Evolutionary conservation across 2,329 filamentous ascomycete species (phyloP).

Genomic region (Colletotrichum sidae): DNA sequence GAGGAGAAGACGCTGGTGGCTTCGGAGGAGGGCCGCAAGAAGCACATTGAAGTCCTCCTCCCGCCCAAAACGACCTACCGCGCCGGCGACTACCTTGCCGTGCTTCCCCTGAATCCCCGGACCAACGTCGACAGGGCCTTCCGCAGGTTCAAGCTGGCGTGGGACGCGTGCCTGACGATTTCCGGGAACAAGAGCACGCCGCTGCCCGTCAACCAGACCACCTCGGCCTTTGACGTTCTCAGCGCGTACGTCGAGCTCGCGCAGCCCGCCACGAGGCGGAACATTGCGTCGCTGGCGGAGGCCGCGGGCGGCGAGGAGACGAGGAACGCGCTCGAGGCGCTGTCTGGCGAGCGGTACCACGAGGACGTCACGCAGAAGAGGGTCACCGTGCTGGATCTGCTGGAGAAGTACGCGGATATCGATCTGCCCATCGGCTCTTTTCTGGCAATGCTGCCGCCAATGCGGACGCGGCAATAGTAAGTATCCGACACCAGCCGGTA

Average conservation of each 20-base stretch:
- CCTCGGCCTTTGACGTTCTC: conserved; percentile 73
- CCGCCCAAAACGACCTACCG: conserved; percentile 75
- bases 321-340: conserved; percentile 47
- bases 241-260: conserved; percentile 79
- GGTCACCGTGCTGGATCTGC: conserved; percentile 69
- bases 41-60: conserved; percentile 74
- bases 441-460: conserved; percentile 72
- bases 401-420: conserved; percentile 66
- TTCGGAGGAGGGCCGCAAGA: conserved; percentile 66
- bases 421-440: conserved; percentile 69
- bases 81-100: conserved; percentile 80
- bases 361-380: conserved; percentile 59
- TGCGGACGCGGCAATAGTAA: conserved; percentile 57
- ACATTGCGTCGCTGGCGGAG: conserved; percentile 40
- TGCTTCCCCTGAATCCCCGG: conserved; percentile 77
- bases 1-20: conserved; percentile 62
- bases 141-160: conserved; percentile 73
- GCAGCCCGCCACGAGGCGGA: conserved; percentile 77
- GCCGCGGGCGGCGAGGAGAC: conserved; percentile 47
- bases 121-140: conserved; percentile 72
- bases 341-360: conserved; percentile 52
- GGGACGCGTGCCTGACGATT: conserved; percentile 76
- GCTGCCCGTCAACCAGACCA: conserved; percentile 65
- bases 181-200: conserved; percentile 61
- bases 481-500: neutral